Conservation (phyloP, 2,329 filamentous ascomycete genomes). For the Dothidotthia symphoricarpi region DNA sequence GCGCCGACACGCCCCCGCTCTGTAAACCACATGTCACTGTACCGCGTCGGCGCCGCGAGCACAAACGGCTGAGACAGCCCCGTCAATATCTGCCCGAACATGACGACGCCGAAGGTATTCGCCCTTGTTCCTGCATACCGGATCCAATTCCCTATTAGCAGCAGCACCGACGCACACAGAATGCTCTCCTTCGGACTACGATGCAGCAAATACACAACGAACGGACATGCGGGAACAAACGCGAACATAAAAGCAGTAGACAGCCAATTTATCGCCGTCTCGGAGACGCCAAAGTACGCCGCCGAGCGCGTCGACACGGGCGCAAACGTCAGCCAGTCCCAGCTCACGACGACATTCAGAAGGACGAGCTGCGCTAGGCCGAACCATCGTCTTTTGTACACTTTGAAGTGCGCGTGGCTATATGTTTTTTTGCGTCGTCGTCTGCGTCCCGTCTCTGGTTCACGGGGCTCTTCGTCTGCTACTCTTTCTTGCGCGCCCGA, state of each 20-base stretch:
- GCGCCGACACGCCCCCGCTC: conserved; percentile 78
- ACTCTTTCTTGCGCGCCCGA: conserved; percentile 5
- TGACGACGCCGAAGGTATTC: conserved; percentile 70
- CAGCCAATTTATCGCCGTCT: conserved; percentile 86
- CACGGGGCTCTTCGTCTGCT: conserved; percentile 1
- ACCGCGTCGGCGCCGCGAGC: conserved; percentile 81
- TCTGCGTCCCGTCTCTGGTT: conserved; percentile 5
- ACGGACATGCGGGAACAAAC: conserved; percentile 71
- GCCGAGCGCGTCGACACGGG: conserved; percentile 74
- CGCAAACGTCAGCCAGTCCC: conserved; percentile 97
- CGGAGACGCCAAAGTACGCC: conserved; percentile 70
- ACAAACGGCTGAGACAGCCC: conserved; percentile 92
- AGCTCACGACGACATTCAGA: conserved; percentile 89
- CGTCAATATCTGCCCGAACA: conserved; percentile 89
- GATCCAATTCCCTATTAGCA: conserved; percentile 87
- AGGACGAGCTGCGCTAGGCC: conserved; percentile 79
- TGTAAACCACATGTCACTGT: conserved; percentile 94
- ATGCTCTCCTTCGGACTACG: conserved; percentile 77
- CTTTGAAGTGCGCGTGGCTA: conserved; percentile 42
- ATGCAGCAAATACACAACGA: conserved; percentile 72
- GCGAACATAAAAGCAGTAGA: conserved; percentile 84
- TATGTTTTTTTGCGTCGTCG: conserved; percentile 19
- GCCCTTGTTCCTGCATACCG: conserved; percentile 69
- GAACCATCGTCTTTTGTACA: conserved; percentile 88
- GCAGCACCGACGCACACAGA: conserved; percentile 67